phyloP scores from a whole-genome alignment of 1,284 basidiomycete genomes.

The Mycena sp. region DNA sequence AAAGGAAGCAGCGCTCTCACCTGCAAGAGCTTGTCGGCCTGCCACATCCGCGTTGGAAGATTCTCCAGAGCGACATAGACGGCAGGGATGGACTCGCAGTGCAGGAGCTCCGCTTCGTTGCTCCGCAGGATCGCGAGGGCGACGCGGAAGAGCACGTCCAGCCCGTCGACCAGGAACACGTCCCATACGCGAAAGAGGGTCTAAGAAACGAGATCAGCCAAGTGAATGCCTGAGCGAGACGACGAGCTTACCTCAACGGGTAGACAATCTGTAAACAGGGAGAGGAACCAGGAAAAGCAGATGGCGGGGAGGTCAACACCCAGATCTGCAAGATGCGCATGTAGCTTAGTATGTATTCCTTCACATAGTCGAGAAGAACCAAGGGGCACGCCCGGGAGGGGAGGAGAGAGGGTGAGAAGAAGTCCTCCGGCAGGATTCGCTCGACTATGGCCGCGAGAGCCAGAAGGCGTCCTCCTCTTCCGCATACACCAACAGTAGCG shows the following conservation, averaged over 20 bases:
- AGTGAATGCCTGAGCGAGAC: not conserved
- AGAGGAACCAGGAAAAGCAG: slow-evolving; percentile 98
- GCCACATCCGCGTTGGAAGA: slow-evolving; percentile 91
- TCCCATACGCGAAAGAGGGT: slow-evolving; percentile 95
- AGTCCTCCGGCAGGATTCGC: slow-evolving; percentile 82
- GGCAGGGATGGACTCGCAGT: slow-evolving; percentile 84
- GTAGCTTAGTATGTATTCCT: slow-evolving; percentile 77
- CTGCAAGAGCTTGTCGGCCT: slow-evolving; percentile 89
- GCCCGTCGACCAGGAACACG: slow-evolving; percentile 93
- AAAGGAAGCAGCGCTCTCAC: slow-evolving; percentile 51
- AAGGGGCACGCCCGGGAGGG: slow-evolving; percentile 95
- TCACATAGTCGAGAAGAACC: slow-evolving; percentile 89
- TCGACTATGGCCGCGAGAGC: slow-evolving; percentile 91
- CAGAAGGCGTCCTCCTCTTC: slow-evolving; percentile 98
- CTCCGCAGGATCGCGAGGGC: slow-evolving; percentile 88
- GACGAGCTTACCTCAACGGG: slow-evolving; percentile 84
- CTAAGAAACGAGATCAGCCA: slow-evolving; percentile 46
- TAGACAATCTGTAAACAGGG: slow-evolving; percentile 94
- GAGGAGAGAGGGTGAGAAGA: slow-evolving; percentile 84
- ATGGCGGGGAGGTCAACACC: slow-evolving; percentile 94
- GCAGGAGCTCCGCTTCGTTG: slow-evolving; percentile 85
- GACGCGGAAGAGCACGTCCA: slow-evolving; percentile 92
- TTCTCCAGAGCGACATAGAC: slow-evolving; percentile 89
- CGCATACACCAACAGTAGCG: slow-evolving; percentile 90
- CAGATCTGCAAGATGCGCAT: slow-evolving; percentile 79